Evolutionary conservation across 768 basidiomycete species (phyloP).

Genomic region (Amanita phalloides): DNA sequence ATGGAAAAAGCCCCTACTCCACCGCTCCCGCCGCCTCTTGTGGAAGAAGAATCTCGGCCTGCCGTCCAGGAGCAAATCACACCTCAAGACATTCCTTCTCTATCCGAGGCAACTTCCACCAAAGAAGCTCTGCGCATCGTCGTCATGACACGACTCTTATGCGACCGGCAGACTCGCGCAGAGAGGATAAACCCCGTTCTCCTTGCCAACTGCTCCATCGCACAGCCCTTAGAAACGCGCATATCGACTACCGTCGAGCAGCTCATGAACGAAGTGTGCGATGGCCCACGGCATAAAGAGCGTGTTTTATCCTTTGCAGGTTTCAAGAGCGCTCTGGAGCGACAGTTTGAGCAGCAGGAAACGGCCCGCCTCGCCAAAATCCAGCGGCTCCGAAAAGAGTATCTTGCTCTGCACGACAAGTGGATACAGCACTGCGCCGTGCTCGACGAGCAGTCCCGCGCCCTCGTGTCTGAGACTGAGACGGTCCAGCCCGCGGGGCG

Average conservation of each 20-base stretch:
- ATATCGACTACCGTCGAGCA: slow-evolving; percentile 22
- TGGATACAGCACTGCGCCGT: slow-evolving; percentile 66
- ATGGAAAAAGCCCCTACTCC: neutral
- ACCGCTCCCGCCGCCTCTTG: neutral
- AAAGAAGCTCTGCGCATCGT: slow-evolving; percentile 54
- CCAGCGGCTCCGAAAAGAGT: slow-evolving; percentile 49
- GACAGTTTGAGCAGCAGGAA: slow-evolving; percentile 45
- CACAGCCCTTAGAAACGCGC: slow-evolving; percentile 19
- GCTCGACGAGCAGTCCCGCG: slow-evolving; percentile 52
- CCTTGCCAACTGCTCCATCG: slow-evolving; percentile 41
- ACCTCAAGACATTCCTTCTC: slow-evolving; percentile 22
- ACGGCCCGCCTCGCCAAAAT: slow-evolving; percentile 42
- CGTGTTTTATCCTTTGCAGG: slow-evolving; percentile 26
- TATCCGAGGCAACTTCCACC: slow-evolving; percentile 32
- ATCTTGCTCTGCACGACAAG: slow-evolving; percentile 53
- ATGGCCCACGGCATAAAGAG: slow-evolving; percentile 21
- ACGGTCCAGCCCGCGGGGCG: slow-evolving; percentile 32
- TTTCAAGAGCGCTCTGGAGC: slow-evolving; percentile 38
- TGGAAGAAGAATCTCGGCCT: neutral
- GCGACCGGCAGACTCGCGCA: slow-evolving; percentile 48
- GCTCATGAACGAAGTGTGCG: slow-evolving; percentile 37
- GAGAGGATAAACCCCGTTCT: slow-evolving; percentile 58
- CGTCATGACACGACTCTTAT: slow-evolving; percentile 48
- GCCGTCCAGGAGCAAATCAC: neutral
- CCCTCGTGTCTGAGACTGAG: slow-evolving; percentile 28